Base-by-base conservation (phyloP, 73 alveolate genomes). In the Paramecium pentaurelia region DNA sequence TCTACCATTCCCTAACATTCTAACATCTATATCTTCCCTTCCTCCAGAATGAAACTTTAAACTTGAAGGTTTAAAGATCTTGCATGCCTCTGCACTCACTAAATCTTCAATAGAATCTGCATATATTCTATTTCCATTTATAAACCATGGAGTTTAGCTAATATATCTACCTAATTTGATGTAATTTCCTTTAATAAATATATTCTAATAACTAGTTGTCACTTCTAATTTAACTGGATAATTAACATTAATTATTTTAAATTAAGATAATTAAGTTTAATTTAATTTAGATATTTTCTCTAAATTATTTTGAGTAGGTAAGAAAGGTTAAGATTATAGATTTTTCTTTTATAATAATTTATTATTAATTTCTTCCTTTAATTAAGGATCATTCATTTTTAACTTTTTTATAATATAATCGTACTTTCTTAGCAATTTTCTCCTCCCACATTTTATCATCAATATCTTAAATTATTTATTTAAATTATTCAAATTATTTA, bases 1-100 rank as follows among this genome's bases (percentile, higher is more conserved):
- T 40, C 99, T 88, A 22, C 99, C 99, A 11, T 77, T 88, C 5
- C 99, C 99, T 44, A 98, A 96, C 99, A 98, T 98, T 75, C 99
- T 88, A 10, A 98, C 99, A 92, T 98, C 99, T 36, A 97, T 86
- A 92, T 98, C 99, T 93, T 98, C 99, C 80, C 99, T 96, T 18
- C 99, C 99, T 75, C 97, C 96, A 34, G 97, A 95, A 85, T 94
- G 93, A 94, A 93, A 85, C 86, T 60, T 92, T 20, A 70, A 71
- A 54, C 84, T 80, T 7, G 64, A 58, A 12, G 95, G 80, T 20
- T 90, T 95, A 71, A 95, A 95, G 5, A 84, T 58, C 7, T 94
- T 84, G 30, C 51, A 59, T 18, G 93, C 85, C 44, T 68, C 70
- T 12, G 36, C n/a, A 5, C 95, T 47, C 38, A 93, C 94, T 37